phyloP scores from a whole-genome alignment of 139 green algal genomes.

The Coelastrella sp. region DNA sequence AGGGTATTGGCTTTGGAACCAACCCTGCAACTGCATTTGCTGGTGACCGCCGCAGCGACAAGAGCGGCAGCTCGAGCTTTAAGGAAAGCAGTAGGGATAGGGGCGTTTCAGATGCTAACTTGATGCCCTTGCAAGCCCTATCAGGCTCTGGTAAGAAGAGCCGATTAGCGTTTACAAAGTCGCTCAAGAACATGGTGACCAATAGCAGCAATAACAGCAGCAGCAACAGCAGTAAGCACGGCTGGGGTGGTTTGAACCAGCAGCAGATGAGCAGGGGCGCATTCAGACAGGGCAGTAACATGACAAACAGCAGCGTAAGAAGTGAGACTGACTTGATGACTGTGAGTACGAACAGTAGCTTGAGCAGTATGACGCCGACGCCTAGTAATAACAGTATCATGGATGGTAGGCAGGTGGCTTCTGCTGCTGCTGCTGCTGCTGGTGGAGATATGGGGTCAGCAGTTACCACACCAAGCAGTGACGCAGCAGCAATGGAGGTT shows the following conservation, averaged over 20 bases:
- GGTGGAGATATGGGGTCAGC: neutral
- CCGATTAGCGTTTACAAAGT: constrained; percentile 10
- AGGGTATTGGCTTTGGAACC: neutral
- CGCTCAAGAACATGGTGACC: neutral
- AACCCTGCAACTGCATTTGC: neutral
- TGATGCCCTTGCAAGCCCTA: constrained; percentile 28
- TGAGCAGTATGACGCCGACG: constrained; percentile 2
- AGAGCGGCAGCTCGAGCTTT: no score
- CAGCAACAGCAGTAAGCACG: neutral
- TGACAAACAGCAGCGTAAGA: neutral
- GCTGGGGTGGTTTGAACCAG: neutral
- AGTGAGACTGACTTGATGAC: constrained; percentile 34
- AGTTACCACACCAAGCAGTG: neutral
- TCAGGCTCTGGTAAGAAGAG: neutral
- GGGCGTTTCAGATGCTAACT: neutral
- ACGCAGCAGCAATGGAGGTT: neutral
- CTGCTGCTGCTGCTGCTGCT: neutral
- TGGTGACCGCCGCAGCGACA: neutral
- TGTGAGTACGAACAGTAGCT: constrained; percentile 38
- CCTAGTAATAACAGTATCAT: constrained; percentile 8
- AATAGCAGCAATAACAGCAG: constrained; percentile 26
- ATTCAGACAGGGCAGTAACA: neutral
- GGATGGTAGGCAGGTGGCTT: neutral
- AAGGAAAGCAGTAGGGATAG: neutral
- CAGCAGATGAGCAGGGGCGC: neutral